Conservation (phyloP, 2,329 filamentous ascomycete species). For the Waltergamsia citrina region DNA sequence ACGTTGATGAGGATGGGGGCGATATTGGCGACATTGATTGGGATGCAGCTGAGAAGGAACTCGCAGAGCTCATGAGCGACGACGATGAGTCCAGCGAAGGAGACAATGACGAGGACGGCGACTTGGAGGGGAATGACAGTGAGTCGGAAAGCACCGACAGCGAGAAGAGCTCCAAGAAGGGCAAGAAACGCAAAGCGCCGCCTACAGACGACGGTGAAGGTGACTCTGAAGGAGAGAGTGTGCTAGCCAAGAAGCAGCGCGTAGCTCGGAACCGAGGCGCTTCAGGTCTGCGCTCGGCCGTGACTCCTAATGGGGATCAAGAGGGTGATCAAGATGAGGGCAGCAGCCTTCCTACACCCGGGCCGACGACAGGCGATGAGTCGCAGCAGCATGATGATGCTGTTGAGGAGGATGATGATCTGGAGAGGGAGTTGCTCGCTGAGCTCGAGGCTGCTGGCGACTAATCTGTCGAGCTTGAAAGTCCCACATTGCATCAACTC, state of each 20-base stretch:
- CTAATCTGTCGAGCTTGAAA: too few species aligned
- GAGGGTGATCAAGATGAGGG: conserved; percentile 22
- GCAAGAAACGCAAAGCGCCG: conserved; percentile 21
- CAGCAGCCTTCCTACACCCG: conserved; percentile 29
- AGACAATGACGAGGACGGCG: conserved; percentile 7
- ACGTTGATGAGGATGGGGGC: conserved; percentile 18
- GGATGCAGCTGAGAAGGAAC: conserved; percentile 56
- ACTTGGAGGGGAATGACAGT: conserved; percentile 5
- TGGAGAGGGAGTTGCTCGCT: conserved; percentile 55
- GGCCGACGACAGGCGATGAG: conserved; percentile 21
- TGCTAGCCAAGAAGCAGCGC: conserved; percentile 41
- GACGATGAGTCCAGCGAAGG: conserved; percentile 10
- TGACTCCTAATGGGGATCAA: conserved; percentile 24
- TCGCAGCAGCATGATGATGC: conserved; percentile 20
- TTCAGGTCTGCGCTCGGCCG: conserved; percentile 35
- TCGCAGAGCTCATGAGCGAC: conserved; percentile 60
- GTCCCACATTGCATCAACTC: too few species aligned
- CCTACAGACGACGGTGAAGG: conserved; percentile 8
- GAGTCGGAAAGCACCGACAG: conserved; percentile 8
- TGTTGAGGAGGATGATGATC: conserved; percentile 39
- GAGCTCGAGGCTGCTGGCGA: conserved; percentile 34
- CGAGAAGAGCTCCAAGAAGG: conserved; percentile 14
- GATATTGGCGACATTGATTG: conserved; percentile 51
- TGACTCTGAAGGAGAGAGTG: conserved; percentile 26
- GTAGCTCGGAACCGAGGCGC: conserved; percentile 32